Base-by-base conservation (phyloP, 2,329 filamentous ascomycete species). In the Trichoderma lentiforme region DNA sequence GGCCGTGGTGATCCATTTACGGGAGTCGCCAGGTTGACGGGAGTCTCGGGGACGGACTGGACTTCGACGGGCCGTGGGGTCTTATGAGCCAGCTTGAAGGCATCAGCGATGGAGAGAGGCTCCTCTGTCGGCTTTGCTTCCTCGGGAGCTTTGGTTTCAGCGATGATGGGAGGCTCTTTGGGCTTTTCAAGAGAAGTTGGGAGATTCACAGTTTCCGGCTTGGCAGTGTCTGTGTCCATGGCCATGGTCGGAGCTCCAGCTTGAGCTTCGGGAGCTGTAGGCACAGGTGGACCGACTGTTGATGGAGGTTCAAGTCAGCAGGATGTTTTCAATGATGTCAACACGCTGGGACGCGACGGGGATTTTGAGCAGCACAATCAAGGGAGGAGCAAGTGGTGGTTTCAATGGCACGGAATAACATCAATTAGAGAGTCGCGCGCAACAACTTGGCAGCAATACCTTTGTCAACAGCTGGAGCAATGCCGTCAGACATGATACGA, bases 21-120 rank as follows among this genome's bases (percentile, higher is more conserved):
- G 2, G 81, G 80, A 32, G 81, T 82, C 60, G 73, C 72, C 21
- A 75, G 75, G 56, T 81, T 79, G 65, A 81, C 67, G 26, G 82
- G 82, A 9, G 81, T 83, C 74, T 82, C 74, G 21, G 80, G 80
- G 8, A 80, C 78, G 18, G 80, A 80, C 26, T 75, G 76, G 60
- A 82, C 74, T 75, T 83, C 80, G 47, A 81, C 81, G 6, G 81
- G 79, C 73, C 80, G 81, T 9, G 81, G 79, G 26, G 69, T 72
- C 26, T 66, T 67, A 58, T 64, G 69, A 15, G 15, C 28, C 11
- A 21, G n/a, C 21, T 66, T 71, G 21, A 56, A 57, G 26, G 51
- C 62, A 24, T 73, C 73, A 18, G 28, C n/a, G 26, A 60, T 11
- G 24, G 65, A 72, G 47, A 53, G 24, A 26, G 67, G 57, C 57